phyloP scores from a whole-genome alignment of 106 monocot species.

The Posidonia australis region DNA sequence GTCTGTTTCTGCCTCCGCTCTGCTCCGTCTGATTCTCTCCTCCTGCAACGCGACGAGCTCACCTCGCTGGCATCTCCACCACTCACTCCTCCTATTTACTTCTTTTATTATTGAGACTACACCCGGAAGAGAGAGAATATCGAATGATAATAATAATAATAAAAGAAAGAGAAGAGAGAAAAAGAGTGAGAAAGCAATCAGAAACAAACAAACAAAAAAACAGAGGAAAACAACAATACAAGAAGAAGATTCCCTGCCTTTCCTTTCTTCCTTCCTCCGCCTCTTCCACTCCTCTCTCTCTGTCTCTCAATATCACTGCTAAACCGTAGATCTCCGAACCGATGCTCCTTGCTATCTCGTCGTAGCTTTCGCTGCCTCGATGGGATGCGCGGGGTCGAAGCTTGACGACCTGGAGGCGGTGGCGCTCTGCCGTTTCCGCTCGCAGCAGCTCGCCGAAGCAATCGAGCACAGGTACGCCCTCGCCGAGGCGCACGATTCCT shows the following conservation, averaged over 20 bases:
- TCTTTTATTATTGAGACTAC: too few species aligned
- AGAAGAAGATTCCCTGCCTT: not conserved
- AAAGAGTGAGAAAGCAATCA: not conserved
- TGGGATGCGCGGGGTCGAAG: constrained; percentile 86
- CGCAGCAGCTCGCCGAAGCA: constrained; percentile 40
- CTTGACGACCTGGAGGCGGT: constrained; percentile 63
- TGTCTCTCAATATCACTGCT: too few species aligned
- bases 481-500: constrained; percentile 67
- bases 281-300: not conserved
- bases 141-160: too few species aligned
- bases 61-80: too few species aligned
- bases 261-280: not conserved
- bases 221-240: not conserved
- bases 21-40: too few species aligned
- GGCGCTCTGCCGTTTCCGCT: constrained; percentile 41
- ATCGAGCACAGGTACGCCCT: constrained; percentile 66
- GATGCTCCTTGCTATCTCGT: too few species aligned
- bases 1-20: too few species aligned
- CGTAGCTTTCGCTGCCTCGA: not conserved
- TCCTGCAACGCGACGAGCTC: too few species aligned
- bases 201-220: not conserved
- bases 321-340: too few species aligned
- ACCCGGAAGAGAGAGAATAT: too few species aligned
- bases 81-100: too few species aligned
- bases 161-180: too few species aligned